Percentiles rank a stretch among this genome's conserved stretches.
Evolutionary conservation across 148 eudicot species (phyloP).

Genomic region (Polygonum aviculare): DNA sequence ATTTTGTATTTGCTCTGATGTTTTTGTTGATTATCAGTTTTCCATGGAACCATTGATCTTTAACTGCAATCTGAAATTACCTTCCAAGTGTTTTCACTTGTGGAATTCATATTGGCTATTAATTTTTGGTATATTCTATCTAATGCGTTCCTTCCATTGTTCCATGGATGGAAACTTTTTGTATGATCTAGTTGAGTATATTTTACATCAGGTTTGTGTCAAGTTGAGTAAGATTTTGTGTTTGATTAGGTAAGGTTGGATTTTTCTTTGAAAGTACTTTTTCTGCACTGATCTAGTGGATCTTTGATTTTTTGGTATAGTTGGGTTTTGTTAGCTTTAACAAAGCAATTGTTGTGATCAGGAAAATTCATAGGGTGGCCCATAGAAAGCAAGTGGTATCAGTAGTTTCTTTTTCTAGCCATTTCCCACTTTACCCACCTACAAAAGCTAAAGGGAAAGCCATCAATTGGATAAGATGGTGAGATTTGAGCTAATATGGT

Average conservation of each 20-base stretch:
- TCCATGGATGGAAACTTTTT: no score
- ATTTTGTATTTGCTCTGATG: neutral
- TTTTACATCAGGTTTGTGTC: no score
- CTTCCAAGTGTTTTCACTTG: neutral
- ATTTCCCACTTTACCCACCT: neutral
- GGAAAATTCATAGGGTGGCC: no score
- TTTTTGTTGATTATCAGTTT: neutral
- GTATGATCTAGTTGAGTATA: no score
- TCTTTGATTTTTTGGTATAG: neutral
- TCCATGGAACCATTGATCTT: neutral
- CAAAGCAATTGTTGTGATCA: neutral
- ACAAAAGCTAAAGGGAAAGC: neutral
- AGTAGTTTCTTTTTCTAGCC: neutral
- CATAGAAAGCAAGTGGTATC: neutral
- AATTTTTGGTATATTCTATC: no score
- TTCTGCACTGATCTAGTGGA: no score
- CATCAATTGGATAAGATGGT: neutral
- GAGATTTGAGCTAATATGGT: neutral
- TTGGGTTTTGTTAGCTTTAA: neutral
- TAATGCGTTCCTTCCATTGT: no score
- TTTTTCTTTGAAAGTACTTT: neutral
- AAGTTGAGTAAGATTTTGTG: neutral
- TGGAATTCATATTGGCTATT: neutral
- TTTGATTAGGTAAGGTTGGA: neutral
- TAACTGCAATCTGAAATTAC: neutral